Evolutionary conservation across 768 basidiomycete genomes (phyloP), one percentile per base, ranked within the genome.

Genomic region (Gautieria morchelliformis): DNA sequence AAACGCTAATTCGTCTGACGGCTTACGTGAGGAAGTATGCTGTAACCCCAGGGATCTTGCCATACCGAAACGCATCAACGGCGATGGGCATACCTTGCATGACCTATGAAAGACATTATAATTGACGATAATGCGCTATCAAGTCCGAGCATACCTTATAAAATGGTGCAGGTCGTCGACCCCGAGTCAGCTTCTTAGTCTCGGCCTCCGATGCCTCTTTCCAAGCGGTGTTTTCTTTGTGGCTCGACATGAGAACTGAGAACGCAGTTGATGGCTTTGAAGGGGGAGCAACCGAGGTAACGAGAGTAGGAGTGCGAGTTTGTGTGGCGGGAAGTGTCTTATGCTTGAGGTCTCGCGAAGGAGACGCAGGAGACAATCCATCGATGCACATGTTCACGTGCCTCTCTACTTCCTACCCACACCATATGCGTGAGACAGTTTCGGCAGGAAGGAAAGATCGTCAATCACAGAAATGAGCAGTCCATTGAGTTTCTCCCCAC

Each of bases 71-170:
- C 1, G 94, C 96, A 66, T 99, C 96, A 0, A 99, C 96, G 15
- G 95, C 93, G 24, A 99, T 88, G 9, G 94, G 93, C 93, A 98
- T 96, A 1, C 96, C 95, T 63, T 91, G 88, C 63, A 98, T 68
- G 22, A 77, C 72, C 69, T 71, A 55, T 10, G 35, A 44, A 44
- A 44, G 11, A 2, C 42, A 22, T 44, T 22, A 44, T n/a, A 44
- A 17, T 3, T 17, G 30, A 24, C 8, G 20, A 44, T 22, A 44
- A 22, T 19, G 35, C 3, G 14, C 8, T 5, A 19, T 44, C 7
- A 17, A 12, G 20, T 22, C 20, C 17, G 9, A 44, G 20, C 63
- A 30, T 39, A 93, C 80, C 72, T 97, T 99, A 72, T 95, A 98
- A 67, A 98, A 98, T 0, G 96, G 96, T 0, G 93, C 91, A 58